Evolutionary conservation across 257 asterid species (phyloP).

Genomic region (Capsicum baccatum): DNA sequence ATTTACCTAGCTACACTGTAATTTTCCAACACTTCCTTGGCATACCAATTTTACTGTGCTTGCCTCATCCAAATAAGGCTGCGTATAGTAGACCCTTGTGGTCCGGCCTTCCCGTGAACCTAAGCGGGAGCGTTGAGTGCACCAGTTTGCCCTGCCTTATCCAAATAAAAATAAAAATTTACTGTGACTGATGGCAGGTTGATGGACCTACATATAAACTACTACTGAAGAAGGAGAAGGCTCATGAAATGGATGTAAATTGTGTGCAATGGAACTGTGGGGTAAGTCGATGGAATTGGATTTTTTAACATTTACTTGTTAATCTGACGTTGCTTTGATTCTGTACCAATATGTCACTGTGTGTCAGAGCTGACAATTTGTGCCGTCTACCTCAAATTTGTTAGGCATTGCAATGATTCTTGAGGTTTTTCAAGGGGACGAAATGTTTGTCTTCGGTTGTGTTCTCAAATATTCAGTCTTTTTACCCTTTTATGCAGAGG

Average conservation of each 20-base stretch:
- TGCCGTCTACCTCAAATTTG: neutral
- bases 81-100: too few relatives aligned
- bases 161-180: neutral
- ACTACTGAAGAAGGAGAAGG: conserved; percentile 80
- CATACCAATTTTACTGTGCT: neutral
- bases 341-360: neutral
- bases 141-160: neutral
- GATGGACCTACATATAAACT: conserved; percentile 64
- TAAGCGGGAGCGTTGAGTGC: too few relatives aligned
- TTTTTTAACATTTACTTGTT: neutral
- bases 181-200: conserved; percentile 33
- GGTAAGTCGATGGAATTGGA: conserved; percentile 49
- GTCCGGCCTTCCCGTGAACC: too few relatives aligned
- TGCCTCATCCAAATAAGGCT: neutral
- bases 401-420: conserved; percentile 1
- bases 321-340: neutral
- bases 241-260: conserved; percentile 96
- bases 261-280: conserved; percentile 83
- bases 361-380: neutral
- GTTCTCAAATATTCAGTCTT: neutral
- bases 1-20: neutral
- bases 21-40: conserved; percentile 6
- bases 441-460: neutral
- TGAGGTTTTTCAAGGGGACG: neutral
- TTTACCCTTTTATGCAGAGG: neutral